Conservation (phyloP, 805 yeast genomes). For the Saccharomycopsis sp. region DNA sequence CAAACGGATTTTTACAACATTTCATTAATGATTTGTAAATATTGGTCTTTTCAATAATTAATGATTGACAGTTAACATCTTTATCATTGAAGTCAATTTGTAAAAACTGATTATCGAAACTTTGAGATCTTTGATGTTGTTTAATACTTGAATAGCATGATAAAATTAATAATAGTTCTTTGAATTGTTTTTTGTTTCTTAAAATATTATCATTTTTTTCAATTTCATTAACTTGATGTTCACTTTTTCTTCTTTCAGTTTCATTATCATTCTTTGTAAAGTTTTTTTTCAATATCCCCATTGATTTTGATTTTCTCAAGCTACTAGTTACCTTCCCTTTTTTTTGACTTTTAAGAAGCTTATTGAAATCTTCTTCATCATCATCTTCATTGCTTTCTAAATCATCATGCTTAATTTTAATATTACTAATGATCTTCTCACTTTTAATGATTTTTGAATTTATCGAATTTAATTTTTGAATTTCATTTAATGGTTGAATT, state of each 20-base stretch:
- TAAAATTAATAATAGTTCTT: slow-evolving; percentile 3
- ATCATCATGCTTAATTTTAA: too few relatives aligned
- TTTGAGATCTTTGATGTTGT: too few relatives aligned
- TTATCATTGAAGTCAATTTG: too few relatives aligned
- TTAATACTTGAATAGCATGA: not conserved
- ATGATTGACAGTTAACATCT: too few relatives aligned
- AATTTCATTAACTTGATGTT: too few relatives aligned
- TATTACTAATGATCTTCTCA: not conserved
- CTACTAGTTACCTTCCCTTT: not conserved
- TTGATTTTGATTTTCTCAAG: slow-evolving; percentile 1
- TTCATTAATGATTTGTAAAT: slow-evolving; percentile 9
- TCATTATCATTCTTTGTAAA: not conserved
- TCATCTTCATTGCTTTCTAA: not conserved
- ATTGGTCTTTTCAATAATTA: slow-evolving; percentile 1
- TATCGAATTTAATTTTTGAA: not conserved
- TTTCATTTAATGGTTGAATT: slow-evolving; percentile 1
- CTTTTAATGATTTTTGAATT: not conserved
- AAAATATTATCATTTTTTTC: too few relatives aligned
- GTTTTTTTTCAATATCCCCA: slow-evolving; percentile 4
- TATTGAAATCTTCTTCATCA: slow-evolving; percentile 4
- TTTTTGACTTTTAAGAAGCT: not conserved
- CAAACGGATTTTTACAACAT: slow-evolving; percentile 14
- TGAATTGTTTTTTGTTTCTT: not conserved
- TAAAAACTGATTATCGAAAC: too few relatives aligned
- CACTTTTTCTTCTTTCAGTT: slow-evolving; percentile 1